phyloP scores from a whole-genome alignment of 163 green algal genomes.

The Chlamydomonas reinhardtii region DNA sequence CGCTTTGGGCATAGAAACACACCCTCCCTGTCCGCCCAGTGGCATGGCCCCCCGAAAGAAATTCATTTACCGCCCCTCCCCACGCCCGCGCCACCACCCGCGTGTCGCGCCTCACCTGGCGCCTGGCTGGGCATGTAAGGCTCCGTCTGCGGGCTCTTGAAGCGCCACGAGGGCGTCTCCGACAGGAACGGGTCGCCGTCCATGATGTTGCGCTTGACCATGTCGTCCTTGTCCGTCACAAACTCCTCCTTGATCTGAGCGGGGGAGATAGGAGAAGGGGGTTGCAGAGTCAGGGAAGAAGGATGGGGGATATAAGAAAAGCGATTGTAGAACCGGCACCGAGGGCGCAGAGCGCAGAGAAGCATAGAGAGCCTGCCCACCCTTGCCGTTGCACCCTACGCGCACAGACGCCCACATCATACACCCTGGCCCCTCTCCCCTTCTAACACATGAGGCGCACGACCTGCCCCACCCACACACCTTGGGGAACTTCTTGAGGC shows the following conservation, averaged over 20 bases:
- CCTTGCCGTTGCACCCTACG: too few species aligned
- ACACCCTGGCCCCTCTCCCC: too few species aligned
- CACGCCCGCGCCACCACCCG: not conserved
- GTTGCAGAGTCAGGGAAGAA: not conserved
- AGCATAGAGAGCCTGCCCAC: too few species aligned
- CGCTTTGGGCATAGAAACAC: too few species aligned
- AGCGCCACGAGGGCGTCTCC: slow-evolving; percentile 60
- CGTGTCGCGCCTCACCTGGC: slow-evolving; percentile 29
- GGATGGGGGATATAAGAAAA: not conserved
- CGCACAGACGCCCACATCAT: too few species aligned
- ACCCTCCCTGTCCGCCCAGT: too few species aligned
- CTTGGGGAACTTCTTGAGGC: slow-evolving; percentile 65
- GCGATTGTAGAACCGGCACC: too few species aligned
- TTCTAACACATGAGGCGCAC: too few species aligned
- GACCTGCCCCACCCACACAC: not conserved
- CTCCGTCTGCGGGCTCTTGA: slow-evolving; percentile 63
- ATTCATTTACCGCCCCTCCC: not conserved
- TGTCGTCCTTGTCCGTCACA: slow-evolving; percentile 58
- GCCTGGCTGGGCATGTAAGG: slow-evolving; percentile 69
- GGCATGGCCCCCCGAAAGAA: too few species aligned
- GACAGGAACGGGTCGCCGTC: slow-evolving; percentile 72
- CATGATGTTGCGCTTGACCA: slow-evolving; percentile 66
- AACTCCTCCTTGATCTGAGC: slow-evolving; percentile 64
- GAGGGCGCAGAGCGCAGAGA: too few species aligned
- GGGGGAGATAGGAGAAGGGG: too few species aligned